These are phyloP conservation scores for Ascochyta fabae DNA, from an alignment of 2,329 filamentous ascomycete species.

Conservation along the genomic window DNA sequence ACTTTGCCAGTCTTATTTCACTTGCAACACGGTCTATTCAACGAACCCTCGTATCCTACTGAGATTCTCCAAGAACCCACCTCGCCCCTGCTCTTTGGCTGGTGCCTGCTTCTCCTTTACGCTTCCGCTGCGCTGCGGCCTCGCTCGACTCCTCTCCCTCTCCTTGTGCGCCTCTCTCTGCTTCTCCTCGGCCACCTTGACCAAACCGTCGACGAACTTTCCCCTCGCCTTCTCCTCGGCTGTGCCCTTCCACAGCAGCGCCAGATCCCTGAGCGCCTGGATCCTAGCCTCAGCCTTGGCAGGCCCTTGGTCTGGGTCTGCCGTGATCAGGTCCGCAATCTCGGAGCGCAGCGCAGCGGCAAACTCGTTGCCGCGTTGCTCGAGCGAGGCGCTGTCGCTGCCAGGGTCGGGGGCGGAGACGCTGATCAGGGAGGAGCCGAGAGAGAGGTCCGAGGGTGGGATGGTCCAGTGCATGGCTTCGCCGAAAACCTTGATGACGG, in stretches of 20 bases:
- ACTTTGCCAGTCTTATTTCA: neutral
- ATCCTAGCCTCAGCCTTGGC: slow-evolving; percentile 77
- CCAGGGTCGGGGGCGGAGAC: slow-evolving; percentile 84
- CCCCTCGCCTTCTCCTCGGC: slow-evolving; percentile 86
- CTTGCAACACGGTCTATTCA: slow-evolving; percentile 24
- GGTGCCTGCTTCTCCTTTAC: slow-evolving; percentile 23
- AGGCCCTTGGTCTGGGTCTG: slow-evolving; percentile 63
- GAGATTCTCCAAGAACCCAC: slow-evolving; percentile 49
- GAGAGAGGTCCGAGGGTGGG: slow-evolving; percentile 83
- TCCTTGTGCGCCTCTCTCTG: slow-evolving; percentile 55
- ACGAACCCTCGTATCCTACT: slow-evolving; percentile 46
- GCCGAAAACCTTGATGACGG: slow-evolving; percentile 89
- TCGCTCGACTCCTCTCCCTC: slow-evolving; percentile 24
- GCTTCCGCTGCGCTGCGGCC: slow-evolving; percentile 33
- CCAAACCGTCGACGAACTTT: slow-evolving; percentile 81
- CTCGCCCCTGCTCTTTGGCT: slow-evolving; percentile 32
- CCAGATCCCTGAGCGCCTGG: slow-evolving; percentile 76
- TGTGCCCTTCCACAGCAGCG: slow-evolving; percentile 91
- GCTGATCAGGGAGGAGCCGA: slow-evolving; percentile 85
- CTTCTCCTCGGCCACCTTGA: slow-evolving; percentile 81
- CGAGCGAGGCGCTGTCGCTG: slow-evolving; percentile 69
- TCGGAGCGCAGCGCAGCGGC: slow-evolving; percentile 73
- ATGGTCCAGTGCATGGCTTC: slow-evolving; percentile 96
- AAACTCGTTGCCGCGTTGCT: slow-evolving; percentile 88
- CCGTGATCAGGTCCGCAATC: slow-evolving; percentile 70